phyloP scores from a whole-genome alignment of 768 basidiomycete genomes.

The Termitomyces sp. region DNA sequence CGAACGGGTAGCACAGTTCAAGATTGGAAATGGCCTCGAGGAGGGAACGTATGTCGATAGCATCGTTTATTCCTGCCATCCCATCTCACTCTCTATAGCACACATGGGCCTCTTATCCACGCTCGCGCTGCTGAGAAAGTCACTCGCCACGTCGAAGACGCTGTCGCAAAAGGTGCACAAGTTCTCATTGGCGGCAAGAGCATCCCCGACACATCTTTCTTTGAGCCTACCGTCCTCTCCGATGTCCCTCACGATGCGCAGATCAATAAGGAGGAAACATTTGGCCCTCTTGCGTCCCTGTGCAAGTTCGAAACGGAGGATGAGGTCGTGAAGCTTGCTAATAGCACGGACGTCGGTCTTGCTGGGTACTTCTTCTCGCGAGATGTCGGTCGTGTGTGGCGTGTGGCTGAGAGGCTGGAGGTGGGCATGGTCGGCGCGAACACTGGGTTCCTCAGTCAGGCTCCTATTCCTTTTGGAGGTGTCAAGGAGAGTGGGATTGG shows the following conservation, averaged over 20 bases:
- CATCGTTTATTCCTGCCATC: not conserved
- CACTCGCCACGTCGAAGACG: constrained; percentile 80
- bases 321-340: constrained; percentile 83
- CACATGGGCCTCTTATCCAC: constrained; percentile 95
- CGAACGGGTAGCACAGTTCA: constrained; percentile 77
- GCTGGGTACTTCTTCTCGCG: constrained; percentile 91
- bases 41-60: constrained; percentile 54
- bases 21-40: constrained; percentile 85
- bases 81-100: constrained; percentile 21
- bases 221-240: constrained; percentile 81
- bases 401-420: constrained; percentile 91
- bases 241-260: constrained; percentile 71
- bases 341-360: constrained; percentile 76
- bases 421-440: constrained; percentile 90
- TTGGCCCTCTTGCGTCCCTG: constrained; percentile 86
- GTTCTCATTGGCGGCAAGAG: constrained; percentile 86
- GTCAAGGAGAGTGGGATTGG: constrained; percentile 85
- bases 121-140: constrained; percentile 82
- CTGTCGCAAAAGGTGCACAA: constrained; percentile 78
- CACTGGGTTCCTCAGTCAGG: constrained; percentile 74
- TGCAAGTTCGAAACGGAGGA: constrained; percentile 93
- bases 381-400: constrained; percentile 87
- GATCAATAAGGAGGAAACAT: constrained; percentile 84
- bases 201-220: constrained; percentile 60
- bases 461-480: constrained; percentile 84